These are phyloP conservation scores for Coemansia sp. DNA, from an alignment of 192 early-diverging fungal genomes.

Conservation along the genomic window DNA sequence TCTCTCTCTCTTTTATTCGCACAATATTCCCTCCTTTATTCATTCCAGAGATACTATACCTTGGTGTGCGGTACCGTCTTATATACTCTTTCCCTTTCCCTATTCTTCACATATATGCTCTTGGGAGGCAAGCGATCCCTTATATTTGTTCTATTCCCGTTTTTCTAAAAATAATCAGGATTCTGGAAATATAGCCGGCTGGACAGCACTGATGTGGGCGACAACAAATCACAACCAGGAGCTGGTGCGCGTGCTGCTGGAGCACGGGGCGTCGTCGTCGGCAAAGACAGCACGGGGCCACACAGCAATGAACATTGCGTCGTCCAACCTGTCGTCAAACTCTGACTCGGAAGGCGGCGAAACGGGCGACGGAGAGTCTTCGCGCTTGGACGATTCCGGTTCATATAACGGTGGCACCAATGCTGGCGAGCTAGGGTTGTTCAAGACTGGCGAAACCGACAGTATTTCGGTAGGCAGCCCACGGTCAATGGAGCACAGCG, in stretches of 20 bases:
- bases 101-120: constrained; percentile 7
- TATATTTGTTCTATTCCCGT: neutral
- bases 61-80: neutral
- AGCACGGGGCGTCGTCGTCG: constrained; percentile 71
- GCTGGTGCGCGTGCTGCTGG: constrained; percentile 72
- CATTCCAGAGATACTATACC: constrained; percentile 10
- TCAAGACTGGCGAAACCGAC: constrained; percentile 16
- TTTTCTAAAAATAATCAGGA: no score
- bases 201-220: constrained; percentile 92
- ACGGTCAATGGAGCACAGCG: constrained; percentile 33
- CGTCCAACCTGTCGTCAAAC: constrained; percentile 37
- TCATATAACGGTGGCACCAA: constrained; percentile 12
- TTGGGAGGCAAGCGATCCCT: no score
- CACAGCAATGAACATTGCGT: constrained; percentile 73
- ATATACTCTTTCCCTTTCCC: neutral
- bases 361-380: constrained; percentile 13
- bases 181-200: constrained; percentile 58
- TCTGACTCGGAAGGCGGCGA: constrained; percentile 33
- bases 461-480: constrained; percentile 29
- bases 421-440: constrained; percentile 6
- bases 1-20: constrained; percentile 2
- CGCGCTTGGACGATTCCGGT: constrained; percentile 9
- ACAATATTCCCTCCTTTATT: constrained; percentile 1
- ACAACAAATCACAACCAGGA: constrained; percentile 76
- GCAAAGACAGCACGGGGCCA: constrained; percentile 69